Evolutionary conservation across 2,329 filamentous ascomycete genomes (phyloP).

Genomic region (Fragosphaeria purpurea): DNA sequence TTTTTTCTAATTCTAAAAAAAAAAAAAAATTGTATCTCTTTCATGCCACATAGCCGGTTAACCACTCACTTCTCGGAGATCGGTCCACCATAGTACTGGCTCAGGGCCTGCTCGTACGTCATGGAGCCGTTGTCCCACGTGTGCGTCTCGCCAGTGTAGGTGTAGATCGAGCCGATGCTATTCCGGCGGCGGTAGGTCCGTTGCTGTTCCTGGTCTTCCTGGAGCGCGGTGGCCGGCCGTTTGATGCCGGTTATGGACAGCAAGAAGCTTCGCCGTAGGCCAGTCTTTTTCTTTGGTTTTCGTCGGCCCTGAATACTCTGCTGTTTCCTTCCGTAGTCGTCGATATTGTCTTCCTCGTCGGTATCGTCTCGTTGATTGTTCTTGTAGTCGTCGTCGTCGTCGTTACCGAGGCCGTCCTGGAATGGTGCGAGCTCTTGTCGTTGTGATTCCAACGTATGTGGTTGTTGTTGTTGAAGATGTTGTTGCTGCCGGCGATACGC

Average conservation of each 20-base stretch:
- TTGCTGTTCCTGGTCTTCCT: conserved; percentile 9
- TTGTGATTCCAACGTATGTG: too few relatives aligned
- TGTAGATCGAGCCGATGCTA: conserved; percentile 19
- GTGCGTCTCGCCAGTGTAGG: conserved; percentile 1
- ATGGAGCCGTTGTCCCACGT: conserved; percentile 16
- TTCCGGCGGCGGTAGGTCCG: conserved; percentile 17
- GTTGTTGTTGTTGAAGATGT: neutral
- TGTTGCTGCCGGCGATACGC: neutral
- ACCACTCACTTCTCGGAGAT: conserved; percentile 19
- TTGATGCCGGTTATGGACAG: conserved; percentile 24
- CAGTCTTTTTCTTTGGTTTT: conserved; percentile 1
- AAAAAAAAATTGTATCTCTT: too few relatives aligned
- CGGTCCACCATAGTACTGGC: conserved; percentile 18
- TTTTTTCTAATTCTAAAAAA: too few relatives aligned
- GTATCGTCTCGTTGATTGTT: neutral
- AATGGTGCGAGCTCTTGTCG: too few relatives aligned
- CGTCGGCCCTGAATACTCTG: neutral
- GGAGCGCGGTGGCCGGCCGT: conserved; percentile 14
- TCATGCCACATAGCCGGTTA: too few relatives aligned
- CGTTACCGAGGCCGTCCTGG: neutral
- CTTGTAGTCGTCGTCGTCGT: neutral
- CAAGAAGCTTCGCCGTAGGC: conserved; percentile 20
- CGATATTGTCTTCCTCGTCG: neutral
- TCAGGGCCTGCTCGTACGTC: conserved; percentile 19
- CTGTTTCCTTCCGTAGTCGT: conserved; percentile 11